Evolutionary conservation across 1,284 basidiomycete species (phyloP).

Genomic region (Laetiporus sulphureus): DNA sequence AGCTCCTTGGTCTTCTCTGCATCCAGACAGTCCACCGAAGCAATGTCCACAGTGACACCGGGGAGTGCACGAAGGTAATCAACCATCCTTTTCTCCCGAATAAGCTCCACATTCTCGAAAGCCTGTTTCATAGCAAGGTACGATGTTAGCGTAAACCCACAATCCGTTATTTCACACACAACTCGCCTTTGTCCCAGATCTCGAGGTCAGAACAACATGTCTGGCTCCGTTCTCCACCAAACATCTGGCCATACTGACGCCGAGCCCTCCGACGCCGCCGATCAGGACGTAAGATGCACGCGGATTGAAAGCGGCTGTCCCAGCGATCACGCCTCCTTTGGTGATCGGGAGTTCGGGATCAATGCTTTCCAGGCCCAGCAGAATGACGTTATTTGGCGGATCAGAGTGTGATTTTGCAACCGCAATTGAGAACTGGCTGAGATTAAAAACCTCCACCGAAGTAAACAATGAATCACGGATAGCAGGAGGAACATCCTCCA

Average conservation of each 20-base stretch:
- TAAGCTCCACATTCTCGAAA: constrained; percentile 2
- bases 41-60: constrained; percentile 9
- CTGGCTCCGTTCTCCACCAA: constrained; percentile 11
- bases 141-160: not conserved
- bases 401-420: not conserved
- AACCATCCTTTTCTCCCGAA: constrained; percentile 11
- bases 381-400: not conserved
- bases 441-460: not conserved
- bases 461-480: not conserved
- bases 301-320: constrained; percentile 10
- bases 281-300: constrained; percentile 11
- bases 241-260: constrained; percentile 6
- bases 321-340: constrained; percentile 4
- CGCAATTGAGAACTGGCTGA: not conserved
- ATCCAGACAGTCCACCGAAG: constrained; percentile 11
- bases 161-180: no score
- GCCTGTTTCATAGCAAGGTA: not conserved
- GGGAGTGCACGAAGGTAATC: constrained; percentile 4
- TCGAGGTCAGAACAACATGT: constrained; percentile 11
- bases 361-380: not conserved
- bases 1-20: constrained; percentile 7
- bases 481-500: not conserved
- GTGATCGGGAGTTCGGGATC: constrained; percentile 4
- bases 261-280: constrained; percentile 12
- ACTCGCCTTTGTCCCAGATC: constrained; percentile 12